A percentile compares a stretch with the other conserved stretches of the same genome.
Evolutionary conservation across 805 yeast species (phyloP).

Genomic region (Ogataea saltuana): DNA sequence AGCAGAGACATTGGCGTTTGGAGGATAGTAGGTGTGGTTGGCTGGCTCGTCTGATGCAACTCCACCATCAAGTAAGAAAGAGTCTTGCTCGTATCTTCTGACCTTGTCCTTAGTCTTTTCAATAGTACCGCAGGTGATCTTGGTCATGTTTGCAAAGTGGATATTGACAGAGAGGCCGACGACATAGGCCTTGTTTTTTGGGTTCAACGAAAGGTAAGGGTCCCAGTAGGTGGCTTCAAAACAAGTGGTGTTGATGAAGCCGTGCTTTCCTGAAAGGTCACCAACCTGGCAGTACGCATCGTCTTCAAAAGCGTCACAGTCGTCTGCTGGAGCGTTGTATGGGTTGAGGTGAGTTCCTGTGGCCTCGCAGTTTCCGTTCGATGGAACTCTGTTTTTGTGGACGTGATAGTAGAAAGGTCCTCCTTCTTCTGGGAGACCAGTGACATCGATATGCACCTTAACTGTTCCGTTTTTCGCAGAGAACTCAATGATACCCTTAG

Average conservation of each 20-base stretch:
- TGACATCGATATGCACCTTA: conserved; percentile 66
- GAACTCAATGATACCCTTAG: conserved; percentile 57
- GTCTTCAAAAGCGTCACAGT: conserved; percentile 49
- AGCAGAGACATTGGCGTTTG: conserved; percentile 10
- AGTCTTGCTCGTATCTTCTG: conserved; percentile 28
- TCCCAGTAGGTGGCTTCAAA: conserved; percentile 64
- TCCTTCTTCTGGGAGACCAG: conserved; percentile 64
- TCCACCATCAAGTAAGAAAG: conserved; percentile 14
- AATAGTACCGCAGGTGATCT: conserved; percentile 65
- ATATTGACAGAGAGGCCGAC: conserved; percentile 58
- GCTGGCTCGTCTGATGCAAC: conserved; percentile 1
- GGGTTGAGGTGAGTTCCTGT: conserved; percentile 67
- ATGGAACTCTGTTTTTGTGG: conserved; percentile 58
- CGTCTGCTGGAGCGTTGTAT: conserved; percentile 49
- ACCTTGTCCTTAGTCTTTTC: conserved; percentile 33
- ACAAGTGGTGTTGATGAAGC: conserved; percentile 68
- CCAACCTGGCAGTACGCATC: conserved; percentile 69
- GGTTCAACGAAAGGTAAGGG: conserved; percentile 63
- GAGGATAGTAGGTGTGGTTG: conserved; percentile 10
- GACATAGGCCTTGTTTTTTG: conserved; percentile 54
- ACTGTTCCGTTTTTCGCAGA: conserved; percentile 60
- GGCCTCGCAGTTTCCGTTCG: conserved; percentile 50
- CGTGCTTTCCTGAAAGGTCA: conserved; percentile 78
- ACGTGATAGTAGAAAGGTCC: conserved; percentile 74
- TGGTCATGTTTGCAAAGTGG: conserved; percentile 55